These are phyloP conservation scores for Fusarium nodosum DNA, from an alignment of 2,329 filamentous ascomycete species.

Conservation along the genomic window DNA sequence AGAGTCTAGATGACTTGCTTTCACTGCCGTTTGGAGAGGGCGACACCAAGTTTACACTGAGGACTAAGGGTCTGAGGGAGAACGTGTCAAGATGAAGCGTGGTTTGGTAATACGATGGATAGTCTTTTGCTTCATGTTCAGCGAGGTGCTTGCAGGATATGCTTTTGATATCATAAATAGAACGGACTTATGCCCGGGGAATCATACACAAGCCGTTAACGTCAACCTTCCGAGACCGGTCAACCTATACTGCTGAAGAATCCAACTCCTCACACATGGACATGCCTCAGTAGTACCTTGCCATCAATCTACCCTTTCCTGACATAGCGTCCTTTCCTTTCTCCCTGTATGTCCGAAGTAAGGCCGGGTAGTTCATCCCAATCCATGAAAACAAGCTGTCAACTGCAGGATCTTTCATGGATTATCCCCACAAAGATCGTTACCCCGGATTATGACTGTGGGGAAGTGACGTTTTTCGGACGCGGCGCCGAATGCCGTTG, in stretches of 20 bases:
- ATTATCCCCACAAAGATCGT: conserved; percentile 21
- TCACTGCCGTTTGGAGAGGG: conserved; percentile 63
- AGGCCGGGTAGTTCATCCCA: conserved; percentile 3
- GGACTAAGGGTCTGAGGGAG: conserved; percentile 70
- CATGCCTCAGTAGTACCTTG: background rate
- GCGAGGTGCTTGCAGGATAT: conserved; percentile 21
- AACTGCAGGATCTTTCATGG: conserved; percentile 6
- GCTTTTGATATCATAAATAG: conserved; percentile 15
- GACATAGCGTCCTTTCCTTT: background rate
- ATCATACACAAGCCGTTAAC: background rate
- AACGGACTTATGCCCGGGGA: background rate
- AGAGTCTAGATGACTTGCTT: conserved; percentile 47
- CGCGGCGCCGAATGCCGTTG: conserved; percentile 28
- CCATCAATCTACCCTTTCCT: background rate
- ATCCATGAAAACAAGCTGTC: background rate
- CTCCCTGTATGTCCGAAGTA: conserved; percentile 1
- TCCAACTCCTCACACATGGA: background rate
- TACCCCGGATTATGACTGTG: conserved; percentile 21
- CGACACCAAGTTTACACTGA: conserved; percentile 63
- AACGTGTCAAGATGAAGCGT: conserved; percentile 52
- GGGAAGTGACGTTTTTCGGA: conserved; percentile 25
- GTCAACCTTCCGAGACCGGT: background rate
- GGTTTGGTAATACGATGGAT: background rate
- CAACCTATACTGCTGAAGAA: background rate
- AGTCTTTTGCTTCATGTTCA: conserved; percentile 3